Percentiles rank a stretch among this genome's conserved stretches.
Conservation (phyloP, 768 basidiomycete genomes). For the Lepiota venenata region DNA sequence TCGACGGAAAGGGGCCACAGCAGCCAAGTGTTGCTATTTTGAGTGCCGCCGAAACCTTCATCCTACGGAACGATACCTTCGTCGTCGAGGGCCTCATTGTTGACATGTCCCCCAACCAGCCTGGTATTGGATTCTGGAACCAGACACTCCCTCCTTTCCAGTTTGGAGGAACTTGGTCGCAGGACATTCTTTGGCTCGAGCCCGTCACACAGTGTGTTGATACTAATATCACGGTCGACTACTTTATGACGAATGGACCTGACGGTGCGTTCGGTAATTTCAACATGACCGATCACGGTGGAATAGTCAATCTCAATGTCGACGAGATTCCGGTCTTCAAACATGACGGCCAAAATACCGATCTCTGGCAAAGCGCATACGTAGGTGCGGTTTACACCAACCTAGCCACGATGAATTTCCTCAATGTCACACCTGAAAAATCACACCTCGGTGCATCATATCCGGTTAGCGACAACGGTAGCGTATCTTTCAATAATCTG, state of each 20-base stretch:
- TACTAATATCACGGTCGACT: background rate
- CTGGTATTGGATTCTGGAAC: conserved; percentile 3
- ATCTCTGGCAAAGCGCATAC: conserved; percentile 15
- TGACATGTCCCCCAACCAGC: background rate
- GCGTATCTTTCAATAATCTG: too few relatives aligned
- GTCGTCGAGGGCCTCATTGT: background rate
- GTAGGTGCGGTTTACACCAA: conserved; percentile 18
- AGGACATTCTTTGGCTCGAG: conserved; percentile 1
- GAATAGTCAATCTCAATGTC: background rate
- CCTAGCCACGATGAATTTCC: conserved; percentile 9
- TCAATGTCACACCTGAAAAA: conserved; percentile 16
- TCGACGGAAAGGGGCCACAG: too few relatives aligned
- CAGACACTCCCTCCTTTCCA: background rate
- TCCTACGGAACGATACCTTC: background rate
- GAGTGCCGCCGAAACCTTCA: too few relatives aligned
- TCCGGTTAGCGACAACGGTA: background rate
- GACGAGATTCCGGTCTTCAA: conserved; percentile 11
- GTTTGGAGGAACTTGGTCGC: background rate
- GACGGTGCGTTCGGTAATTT: background rate
- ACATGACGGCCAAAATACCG: conserved; percentile 16
- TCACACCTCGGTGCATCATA: conserved; percentile 13
- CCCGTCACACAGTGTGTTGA: background rate
- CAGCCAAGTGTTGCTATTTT: too few relatives aligned
- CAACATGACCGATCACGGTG: background rate
- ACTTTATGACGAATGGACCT: background rate